Evolutionary conservation across 345 rosid genomes (phyloP), one percentile per base, ranked within the genome.

Genomic region (Populus alba): DNA sequence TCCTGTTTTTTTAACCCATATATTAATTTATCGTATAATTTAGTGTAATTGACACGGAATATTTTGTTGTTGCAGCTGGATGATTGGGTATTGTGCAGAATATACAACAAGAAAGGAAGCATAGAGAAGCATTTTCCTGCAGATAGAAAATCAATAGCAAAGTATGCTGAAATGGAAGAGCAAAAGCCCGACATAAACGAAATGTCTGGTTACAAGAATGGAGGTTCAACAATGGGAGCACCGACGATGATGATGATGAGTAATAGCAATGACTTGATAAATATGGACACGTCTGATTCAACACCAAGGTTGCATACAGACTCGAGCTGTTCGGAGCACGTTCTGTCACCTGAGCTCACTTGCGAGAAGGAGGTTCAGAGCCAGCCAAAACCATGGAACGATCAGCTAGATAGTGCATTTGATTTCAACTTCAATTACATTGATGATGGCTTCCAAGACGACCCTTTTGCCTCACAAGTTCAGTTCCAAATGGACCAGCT

Each of bases 81-180:
- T 75, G 96, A 93, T 74, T 93, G 96, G 96, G 97, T 91, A 3
- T 74, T 93, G 5, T 93, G 96, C 70, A 91, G 97, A 67, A 85
- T 93, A 74, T 93, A 93, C 85, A 93, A 93, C 87, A 93, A 93
- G 89, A 93, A 91, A 70, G 98, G 98, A 17, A 84, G 74, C 69
- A 77, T 89, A 47, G 98, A 93, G 83, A 91, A 87, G 82, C 74
- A 86, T 71, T 66, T 37, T 3, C 75, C 85, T 43, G 11, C 66
- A 0, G 85, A 81, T 11, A 80, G 74, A 23, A 87, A 82, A 57
- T 70, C 47, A 43, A 25, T 80, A 16, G 33, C n/a, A 17, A 59
- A 62, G 6, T 73, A 71, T 20, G 38, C 73, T 0, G 89, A 81
- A 68, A 17, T 31, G 47, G 90, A 84, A 81, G 86, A 80, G 4